Evolutionary conservation across 371 early-diverging fungal genomes (phyloP).

Genomic region (Capillidium rhysosporum): DNA sequence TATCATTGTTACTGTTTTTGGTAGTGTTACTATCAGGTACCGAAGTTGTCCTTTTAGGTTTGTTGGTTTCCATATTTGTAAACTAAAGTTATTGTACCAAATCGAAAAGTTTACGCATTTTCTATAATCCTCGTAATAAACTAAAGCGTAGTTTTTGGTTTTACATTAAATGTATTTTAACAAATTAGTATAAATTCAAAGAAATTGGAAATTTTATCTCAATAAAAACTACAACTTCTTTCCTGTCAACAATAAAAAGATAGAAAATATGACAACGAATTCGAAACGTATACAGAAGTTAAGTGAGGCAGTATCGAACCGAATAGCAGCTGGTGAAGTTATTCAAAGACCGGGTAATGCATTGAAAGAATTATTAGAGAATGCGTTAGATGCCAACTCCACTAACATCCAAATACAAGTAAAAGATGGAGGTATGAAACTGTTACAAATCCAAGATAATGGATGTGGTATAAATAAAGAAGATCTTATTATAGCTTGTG

Average conservation of each 20-base stretch:
- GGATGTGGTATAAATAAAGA: slow-evolving; percentile 81
- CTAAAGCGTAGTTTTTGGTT: too few relatives aligned
- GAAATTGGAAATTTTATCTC: too few relatives aligned
- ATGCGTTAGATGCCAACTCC: slow-evolving; percentile 88
- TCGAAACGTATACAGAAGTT: slow-evolving; percentile 32
- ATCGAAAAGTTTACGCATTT: too few relatives aligned
- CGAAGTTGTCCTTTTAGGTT: neutral
- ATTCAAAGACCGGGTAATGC: slow-evolving; percentile 89
- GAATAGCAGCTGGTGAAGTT: slow-evolving; percentile 93
- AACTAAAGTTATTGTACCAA: too few relatives aligned
- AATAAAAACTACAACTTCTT: too few relatives aligned
- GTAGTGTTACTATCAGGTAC: neutral
- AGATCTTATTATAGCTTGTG: slow-evolving; percentile 75
- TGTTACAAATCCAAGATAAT: slow-evolving; percentile 90
- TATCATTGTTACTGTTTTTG: neutral
- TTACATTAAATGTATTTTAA: too few relatives aligned
- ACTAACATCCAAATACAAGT: slow-evolving; percentile 59
- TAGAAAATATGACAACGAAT: neutral
- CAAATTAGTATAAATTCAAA: too few relatives aligned
- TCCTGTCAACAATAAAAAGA: too few relatives aligned
- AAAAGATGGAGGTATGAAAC: slow-evolving; percentile 76
- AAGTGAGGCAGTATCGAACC: slow-evolving; percentile 65
- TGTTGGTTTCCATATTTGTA: neutral
- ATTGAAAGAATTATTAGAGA: slow-evolving; percentile 95
- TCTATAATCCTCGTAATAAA: too few relatives aligned